phyloP scores from a whole-genome alignment of 176 grass and related monocot genomes.

The Eremochloa ophiuroides region DNA sequence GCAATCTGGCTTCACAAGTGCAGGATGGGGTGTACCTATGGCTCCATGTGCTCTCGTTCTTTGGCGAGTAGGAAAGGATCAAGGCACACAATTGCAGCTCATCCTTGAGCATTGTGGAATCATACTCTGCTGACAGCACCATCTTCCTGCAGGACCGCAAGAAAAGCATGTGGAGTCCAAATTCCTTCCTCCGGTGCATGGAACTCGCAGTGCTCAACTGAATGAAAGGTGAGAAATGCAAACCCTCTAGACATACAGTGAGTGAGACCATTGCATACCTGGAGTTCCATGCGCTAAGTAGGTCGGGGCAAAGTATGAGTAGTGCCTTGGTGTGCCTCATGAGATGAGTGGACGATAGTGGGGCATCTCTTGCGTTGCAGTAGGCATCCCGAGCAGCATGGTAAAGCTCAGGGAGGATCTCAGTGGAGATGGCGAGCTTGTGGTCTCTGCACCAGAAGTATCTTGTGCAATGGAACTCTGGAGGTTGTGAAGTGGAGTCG shows the following conservation, averaged over 20 bases:
- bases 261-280: slow-evolving; percentile 31
- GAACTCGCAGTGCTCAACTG: background rate
- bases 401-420: slow-evolving; percentile 51
- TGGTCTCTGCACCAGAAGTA: slow-evolving; percentile 68
- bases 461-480: slow-evolving; percentile 6
- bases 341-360: slow-evolving; percentile 19
- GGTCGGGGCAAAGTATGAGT: slow-evolving; percentile 70
- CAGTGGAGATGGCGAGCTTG: slow-evolving; percentile 69
- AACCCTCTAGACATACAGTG: background rate
- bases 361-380: background rate
- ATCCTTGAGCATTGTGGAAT: slow-evolving; percentile 39
- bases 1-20: background rate
- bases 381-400: slow-evolving; percentile 32
- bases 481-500: background rate
- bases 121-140: slow-evolving; percentile 35
- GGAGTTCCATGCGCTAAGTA: slow-evolving; percentile 71
- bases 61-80: slow-evolving; percentile 59
- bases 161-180: background rate
- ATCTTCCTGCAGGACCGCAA: slow-evolving; percentile 37
- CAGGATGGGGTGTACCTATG: slow-evolving; percentile 42
- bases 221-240: background rate
- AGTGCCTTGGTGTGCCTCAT: slow-evolving; percentile 64
- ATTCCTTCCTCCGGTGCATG: background rate
- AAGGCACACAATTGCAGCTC: slow-evolving; percentile 61
- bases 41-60: slow-evolving; percentile 62